Conservation (phyloP, 169 alveolate species). For the Plasmodium relictum region DNA sequence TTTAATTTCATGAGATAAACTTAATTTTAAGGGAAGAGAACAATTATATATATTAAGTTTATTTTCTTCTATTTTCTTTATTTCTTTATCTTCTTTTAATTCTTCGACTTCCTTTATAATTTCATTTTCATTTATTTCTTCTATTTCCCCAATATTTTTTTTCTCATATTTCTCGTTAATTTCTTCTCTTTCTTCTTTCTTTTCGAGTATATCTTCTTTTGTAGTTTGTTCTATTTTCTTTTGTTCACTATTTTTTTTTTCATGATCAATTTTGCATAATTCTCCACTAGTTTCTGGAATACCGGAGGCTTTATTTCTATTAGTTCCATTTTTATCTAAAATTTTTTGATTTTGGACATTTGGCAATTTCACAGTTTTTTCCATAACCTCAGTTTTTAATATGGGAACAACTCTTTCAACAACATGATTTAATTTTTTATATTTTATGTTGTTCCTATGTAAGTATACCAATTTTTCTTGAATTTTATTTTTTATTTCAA, state of each 20-base stretch:
- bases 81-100: too few relatives aligned
- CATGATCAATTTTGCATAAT: not conserved
- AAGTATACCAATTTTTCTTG: slow-evolving; percentile 6
- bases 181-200: too few relatives aligned
- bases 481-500: slow-evolving; percentile 10
- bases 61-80: too few relatives aligned
- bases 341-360: not conserved
- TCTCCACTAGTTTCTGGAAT: not conserved
- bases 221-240: not conserved
- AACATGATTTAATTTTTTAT: slow-evolving; percentile 10
- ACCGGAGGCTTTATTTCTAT: not conserved
- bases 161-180: too few relatives aligned
- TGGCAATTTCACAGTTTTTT: slow-evolving; percentile 17
- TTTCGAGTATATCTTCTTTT: too few relatives aligned
- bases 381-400: slow-evolving; percentile 3
- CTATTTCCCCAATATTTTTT: too few relatives aligned
- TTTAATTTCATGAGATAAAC: not conserved
- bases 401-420: slow-evolving; percentile 6
- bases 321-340: not conserved
- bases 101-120: too few relatives aligned
- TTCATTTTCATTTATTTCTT: too few relatives aligned
- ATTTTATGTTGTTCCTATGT: slow-evolving; percentile 20
- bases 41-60: too few relatives aligned
- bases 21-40: not conserved
- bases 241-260: not conserved